Evolutionary conservation across 768 basidiomycete genomes (phyloP).

Genomic region (Omphalotus guepiniiformis): DNA sequence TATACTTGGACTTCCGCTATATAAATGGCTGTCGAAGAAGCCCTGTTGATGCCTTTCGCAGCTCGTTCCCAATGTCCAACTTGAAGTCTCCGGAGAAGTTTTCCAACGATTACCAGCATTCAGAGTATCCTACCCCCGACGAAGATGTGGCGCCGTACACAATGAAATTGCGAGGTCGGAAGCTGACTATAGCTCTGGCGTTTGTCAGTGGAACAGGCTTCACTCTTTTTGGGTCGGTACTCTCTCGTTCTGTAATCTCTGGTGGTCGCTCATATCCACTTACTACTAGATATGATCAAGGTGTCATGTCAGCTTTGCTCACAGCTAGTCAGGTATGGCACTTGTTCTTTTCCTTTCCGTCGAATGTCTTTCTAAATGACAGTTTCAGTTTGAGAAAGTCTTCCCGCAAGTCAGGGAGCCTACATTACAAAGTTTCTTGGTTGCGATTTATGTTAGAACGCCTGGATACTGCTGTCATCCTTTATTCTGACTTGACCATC

Average conservation of each 20-base stretch:
- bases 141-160: background rate
- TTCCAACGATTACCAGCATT: background rate
- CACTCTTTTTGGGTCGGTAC: conserved; percentile 53
- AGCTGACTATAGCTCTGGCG: conserved; percentile 45
- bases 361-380: background rate
- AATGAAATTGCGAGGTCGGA: conserved; percentile 32
- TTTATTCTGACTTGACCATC: background rate
- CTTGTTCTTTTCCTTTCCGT: background rate
- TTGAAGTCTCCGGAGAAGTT: no score
- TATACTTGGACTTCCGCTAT: no score
- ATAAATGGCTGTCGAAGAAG: no score
- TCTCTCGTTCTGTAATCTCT: background rate
- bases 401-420: conserved; percentile 57
- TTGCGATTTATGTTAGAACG: conserved; percentile 52
- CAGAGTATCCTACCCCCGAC: background rate
- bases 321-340: conserved; percentile 44
- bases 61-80: no score
- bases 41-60: no score
- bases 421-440: conserved; percentile 54
- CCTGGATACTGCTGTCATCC: background rate
- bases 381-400: conserved; percentile 45
- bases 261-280: background rate
- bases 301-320: conserved; percentile 65
- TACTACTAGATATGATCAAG: conserved; percentile 56
- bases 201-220: conserved; percentile 59